Conservation (phyloP, 192 early-diverging fungal genomes). For the Umbelopsis sp. region DNA sequence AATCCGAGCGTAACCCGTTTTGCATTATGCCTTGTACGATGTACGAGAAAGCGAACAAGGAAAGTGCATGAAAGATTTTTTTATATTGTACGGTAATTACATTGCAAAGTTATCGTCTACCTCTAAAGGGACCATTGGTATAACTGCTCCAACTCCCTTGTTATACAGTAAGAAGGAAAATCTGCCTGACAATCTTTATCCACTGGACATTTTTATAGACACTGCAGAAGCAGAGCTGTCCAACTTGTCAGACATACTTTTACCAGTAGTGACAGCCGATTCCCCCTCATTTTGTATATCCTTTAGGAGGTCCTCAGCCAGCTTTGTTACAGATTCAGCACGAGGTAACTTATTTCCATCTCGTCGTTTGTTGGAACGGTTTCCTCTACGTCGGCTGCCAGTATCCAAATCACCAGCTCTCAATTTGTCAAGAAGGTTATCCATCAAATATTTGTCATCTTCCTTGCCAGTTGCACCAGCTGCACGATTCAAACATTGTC, state of each 20-base stretch:
- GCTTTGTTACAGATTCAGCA: constrained; percentile 35
- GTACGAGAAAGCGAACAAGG: too few species aligned
- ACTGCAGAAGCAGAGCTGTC: background rate
- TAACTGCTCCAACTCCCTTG: too few species aligned
- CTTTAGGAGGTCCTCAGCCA: constrained; percentile 47
- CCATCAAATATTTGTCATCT: constrained; percentile 76
- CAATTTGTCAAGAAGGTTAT: constrained; percentile 73
- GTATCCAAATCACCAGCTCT: constrained; percentile 69
- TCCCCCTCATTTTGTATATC: constrained; percentile 46
- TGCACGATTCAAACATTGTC: background rate
- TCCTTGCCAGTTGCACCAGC: constrained; percentile 36
- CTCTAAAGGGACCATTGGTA: too few species aligned
- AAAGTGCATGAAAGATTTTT: background rate
- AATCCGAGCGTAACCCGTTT: too few species aligned
- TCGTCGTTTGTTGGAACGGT: constrained; percentile 13
- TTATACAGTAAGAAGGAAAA: too few species aligned
- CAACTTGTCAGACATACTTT: background rate
- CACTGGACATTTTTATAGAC: too few species aligned
- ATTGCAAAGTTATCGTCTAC: background rate
- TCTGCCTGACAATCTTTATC: too few species aligned
- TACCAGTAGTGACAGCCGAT: too few species aligned
- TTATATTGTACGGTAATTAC: background rate
- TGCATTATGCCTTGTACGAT: too few species aligned
- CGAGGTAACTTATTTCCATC: constrained; percentile 21
- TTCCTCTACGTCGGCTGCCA: constrained; percentile 24